A percentile compares a stretch with the other conserved stretches of the same genome.
Conservation (phyloP, 2,329 filamentous ascomycete species). For the Rhytidhysteron rufulum region DNA sequence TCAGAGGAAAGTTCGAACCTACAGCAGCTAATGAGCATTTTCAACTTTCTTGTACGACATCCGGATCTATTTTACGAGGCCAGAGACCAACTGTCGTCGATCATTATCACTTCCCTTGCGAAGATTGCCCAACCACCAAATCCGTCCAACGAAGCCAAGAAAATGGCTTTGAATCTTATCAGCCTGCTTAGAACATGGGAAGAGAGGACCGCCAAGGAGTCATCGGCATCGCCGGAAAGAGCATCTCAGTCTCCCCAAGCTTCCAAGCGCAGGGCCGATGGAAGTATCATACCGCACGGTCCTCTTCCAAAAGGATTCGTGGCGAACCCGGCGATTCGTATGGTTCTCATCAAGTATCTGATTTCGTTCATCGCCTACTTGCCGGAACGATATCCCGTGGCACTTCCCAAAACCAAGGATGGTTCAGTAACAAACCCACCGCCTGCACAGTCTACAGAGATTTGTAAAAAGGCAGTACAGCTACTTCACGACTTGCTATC, state of each 20-base stretch:
- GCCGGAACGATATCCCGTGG: slow-evolving; percentile 76
- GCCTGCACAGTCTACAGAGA: slow-evolving; percentile 62
- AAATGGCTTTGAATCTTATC: slow-evolving; percentile 85
- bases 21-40: slow-evolving; percentile 95
- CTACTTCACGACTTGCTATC: slow-evolving; percentile 82
- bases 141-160: slow-evolving; percentile 86
- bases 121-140: slow-evolving; percentile 84
- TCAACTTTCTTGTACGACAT: slow-evolving; percentile 91
- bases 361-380: slow-evolving; percentile 92
- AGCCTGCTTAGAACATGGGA: slow-evolving; percentile 92
- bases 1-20: slow-evolving; percentile 92
- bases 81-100: slow-evolving; percentile 80
- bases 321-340: slow-evolving; percentile 55
- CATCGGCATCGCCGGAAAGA: slow-evolving; percentile 32
- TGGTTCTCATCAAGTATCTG: slow-evolving; percentile 88
- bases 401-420: slow-evolving; percentile 40
- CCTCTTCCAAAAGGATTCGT: slow-evolving; percentile 46
- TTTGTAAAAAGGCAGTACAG: slow-evolving; percentile 79
- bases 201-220: slow-evolving; percentile 68
- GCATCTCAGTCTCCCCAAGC: slow-evolving; percentile 66
- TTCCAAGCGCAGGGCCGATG: slow-evolving; percentile 71
- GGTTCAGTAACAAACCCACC: slow-evolving; percentile 29
- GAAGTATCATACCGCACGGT: slow-evolving; percentile 53
- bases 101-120: slow-evolving; percentile 82
- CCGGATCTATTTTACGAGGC: slow-evolving; percentile 93